Base-by-base conservation (phyloP, 2,329 filamentous ascomycete species). In the Ophiostoma populinum region DNA sequence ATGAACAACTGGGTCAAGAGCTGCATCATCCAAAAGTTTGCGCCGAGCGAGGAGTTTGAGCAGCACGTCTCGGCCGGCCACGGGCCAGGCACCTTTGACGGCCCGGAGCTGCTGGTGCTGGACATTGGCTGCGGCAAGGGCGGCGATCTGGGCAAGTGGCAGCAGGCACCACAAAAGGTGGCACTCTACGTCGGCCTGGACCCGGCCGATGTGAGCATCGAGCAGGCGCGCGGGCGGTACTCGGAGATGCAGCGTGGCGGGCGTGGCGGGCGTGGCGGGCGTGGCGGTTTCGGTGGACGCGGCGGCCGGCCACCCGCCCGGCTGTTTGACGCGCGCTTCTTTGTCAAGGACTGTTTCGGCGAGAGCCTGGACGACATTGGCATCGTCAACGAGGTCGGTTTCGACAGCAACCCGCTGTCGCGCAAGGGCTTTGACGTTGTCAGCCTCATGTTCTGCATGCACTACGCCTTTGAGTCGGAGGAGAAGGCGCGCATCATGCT, bases 1-100 rank as follows among this genome's bases (percentile, higher is more conserved):
- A 90, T 93, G 63, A 98, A 98, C 61, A 98, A 98, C 56, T 98
- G 90, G 90, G 71, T 98, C 58, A 98, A 98, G 64, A 93, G 83
- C 51, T 87, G 81, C 33, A 72, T 95, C 46, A 95, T 98, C 46
- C 86, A 95, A 52, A 94, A 93, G 53, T 95, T 94, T 58, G 83
- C 82, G 5, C 80, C 80, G 0, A 75, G 77, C 43, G 80, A 87
- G 53, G 75, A 81, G 41, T 75, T 76, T 45, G 61, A 68, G 1
- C 70, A 75, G 3, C 32, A 71, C 48, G 52, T 57, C 35, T 66
- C 65, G 13, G 55, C 59, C n/a, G 56, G 57, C 35, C 65, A 74
- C 38, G 65, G 72, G 47, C 52, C 58, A 35, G 65, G 72, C 48
- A 52, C 58, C 35, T 65, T 63, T n/a, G 55, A 59, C 12, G 55